phyloP scores from a whole-genome alignment of 2,329 filamentous ascomycete genomes.

The Fusarium liriodendri region DNA sequence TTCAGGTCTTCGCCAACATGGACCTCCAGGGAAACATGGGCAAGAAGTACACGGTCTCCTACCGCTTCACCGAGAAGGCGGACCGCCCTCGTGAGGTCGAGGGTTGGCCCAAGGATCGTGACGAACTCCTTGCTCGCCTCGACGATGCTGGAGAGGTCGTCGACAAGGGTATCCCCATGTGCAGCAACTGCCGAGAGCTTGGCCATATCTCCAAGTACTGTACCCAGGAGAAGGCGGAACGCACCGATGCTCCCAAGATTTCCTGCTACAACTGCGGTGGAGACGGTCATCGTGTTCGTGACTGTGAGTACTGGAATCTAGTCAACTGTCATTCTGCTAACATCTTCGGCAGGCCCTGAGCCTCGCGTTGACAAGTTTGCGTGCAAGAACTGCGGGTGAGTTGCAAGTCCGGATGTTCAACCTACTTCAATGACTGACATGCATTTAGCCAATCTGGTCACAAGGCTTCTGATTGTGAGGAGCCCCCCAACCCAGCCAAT shows the following conservation, averaged over 20 bases:
- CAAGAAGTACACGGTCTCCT: slow-evolving; percentile 72
- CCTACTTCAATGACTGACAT: slow-evolving; percentile 20
- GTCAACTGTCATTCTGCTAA: slow-evolving; percentile 16
- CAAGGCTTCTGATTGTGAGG: slow-evolving; percentile 62
- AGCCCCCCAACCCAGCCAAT: slow-evolving; percentile 70
- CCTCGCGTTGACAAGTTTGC: slow-evolving; percentile 72
- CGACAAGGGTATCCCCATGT: slow-evolving; percentile 68
- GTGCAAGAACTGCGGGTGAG: slow-evolving; percentile 75
- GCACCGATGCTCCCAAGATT: slow-evolving; percentile 57
- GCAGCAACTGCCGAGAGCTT: slow-evolving; percentile 71
- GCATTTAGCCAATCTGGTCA: slow-evolving; percentile 60
- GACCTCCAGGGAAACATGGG: slow-evolving; percentile 76
- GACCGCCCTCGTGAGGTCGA: slow-evolving; percentile 68
- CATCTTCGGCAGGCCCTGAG: slow-evolving; percentile 58
- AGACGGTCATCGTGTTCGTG: slow-evolving; percentile 74
- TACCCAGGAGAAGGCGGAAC: slow-evolving; percentile 66
- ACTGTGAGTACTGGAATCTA: slow-evolving; percentile 65
- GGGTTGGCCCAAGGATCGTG: slow-evolving; percentile 67
- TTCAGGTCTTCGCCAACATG: slow-evolving; percentile 75
- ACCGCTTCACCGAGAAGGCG: slow-evolving; percentile 69
- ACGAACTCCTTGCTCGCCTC: slow-evolving; percentile 74
- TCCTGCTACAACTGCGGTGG: slow-evolving; percentile 74
- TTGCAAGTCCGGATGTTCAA: background rate
- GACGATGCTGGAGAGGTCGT: slow-evolving; percentile 73
- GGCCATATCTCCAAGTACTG: slow-evolving; percentile 74